These are phyloP conservation scores for Arthrobotrys conoides DNA, from an alignment of 2,329 filamentous ascomycete genomes.

Conservation along the genomic window DNA sequence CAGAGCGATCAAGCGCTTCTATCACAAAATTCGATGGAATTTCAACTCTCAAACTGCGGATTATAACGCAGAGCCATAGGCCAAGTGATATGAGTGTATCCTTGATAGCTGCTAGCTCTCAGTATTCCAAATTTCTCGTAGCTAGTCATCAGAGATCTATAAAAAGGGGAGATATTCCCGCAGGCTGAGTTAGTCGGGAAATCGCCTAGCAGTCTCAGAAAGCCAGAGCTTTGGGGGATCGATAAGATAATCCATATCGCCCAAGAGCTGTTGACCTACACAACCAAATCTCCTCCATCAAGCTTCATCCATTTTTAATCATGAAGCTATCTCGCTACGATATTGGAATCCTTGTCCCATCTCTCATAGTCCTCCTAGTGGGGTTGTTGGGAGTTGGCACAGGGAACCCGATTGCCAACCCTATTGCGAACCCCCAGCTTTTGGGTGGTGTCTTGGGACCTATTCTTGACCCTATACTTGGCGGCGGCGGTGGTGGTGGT, in stretches of 20 bases:
- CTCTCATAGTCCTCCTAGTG: background rate
- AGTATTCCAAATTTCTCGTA: too few species aligned
- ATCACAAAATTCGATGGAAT: background rate
- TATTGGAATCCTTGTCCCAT: background rate
- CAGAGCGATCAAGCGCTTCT: background rate
- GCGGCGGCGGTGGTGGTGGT: slow-evolving; percentile 1
- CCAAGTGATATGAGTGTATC: too few species aligned
- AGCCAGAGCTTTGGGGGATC: too few species aligned
- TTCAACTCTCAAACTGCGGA: background rate
- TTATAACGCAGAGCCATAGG: too few species aligned
- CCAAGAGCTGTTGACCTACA: too few species aligned
- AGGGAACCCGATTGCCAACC: slow-evolving; percentile 20
- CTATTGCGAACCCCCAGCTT: slow-evolving; percentile 8
- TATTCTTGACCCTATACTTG: slow-evolving; percentile 12
- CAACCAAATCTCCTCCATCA: background rate
- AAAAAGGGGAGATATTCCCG: too few species aligned
- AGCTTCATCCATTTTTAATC: background rate
- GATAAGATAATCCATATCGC: too few species aligned
- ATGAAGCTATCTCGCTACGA: background rate
- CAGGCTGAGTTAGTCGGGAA: too few species aligned
- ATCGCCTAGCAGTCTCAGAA: too few species aligned
- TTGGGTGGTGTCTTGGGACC: slow-evolving; percentile 19
- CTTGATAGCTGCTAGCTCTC: too few species aligned
- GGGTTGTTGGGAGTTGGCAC: background rate
- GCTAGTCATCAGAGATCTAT: too few species aligned